Base-by-base conservation (phyloP, 441 rosid genomes). In the Arabidopsis lyrata region DNA sequence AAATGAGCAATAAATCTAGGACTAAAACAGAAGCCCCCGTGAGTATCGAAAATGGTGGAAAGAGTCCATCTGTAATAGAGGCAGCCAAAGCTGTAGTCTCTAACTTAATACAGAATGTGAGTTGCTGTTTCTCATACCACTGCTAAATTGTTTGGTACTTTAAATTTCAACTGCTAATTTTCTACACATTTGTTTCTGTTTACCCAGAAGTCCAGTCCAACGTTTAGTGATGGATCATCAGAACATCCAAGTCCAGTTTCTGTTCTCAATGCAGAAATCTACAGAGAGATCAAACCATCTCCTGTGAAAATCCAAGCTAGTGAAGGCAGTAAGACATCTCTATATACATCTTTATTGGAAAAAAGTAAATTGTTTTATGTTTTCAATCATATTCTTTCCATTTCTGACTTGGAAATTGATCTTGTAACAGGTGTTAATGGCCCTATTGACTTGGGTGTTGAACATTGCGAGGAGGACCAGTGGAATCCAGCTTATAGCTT, bases 181-280 rank as follows among this genome's bases (percentile, higher is more conserved):
- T 31, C 34, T 86, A 80, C 67, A 29, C 59, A 20, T 64, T 77
- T 20, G 15, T 22, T n/a, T 75, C 9, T 42, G 80, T 66, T 32
- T 69, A 34, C 47, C 47, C 77, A 95, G 95, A 85, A 78, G 68
- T 70, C 90, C 75, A 55, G 60, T 73, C 73, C 82, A 45, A 77
- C 68, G 63, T 42, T 77, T 53, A 81, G 77, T 74, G 89, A 83
- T 57, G 83, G 81, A 68, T 68, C 82, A 15, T 74, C 61, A 34
- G 97, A 92, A 79, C 90, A 90, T 76, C 96, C 84, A 48, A 95
- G 96, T 83, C 99, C 98, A 1, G 85, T 92, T 56, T 92, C 98
- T 36, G 99, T 95, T 67, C 94, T 95, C 59, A 95, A 88, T 68
- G 62, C 79, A 56, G 82, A 82, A 27, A 70, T 80, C 22, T 87